These are phyloP conservation scores for Auriscalpium microsporum DNA, from an alignment of 768 basidiomycete genomes.

Conservation along the genomic window DNA sequence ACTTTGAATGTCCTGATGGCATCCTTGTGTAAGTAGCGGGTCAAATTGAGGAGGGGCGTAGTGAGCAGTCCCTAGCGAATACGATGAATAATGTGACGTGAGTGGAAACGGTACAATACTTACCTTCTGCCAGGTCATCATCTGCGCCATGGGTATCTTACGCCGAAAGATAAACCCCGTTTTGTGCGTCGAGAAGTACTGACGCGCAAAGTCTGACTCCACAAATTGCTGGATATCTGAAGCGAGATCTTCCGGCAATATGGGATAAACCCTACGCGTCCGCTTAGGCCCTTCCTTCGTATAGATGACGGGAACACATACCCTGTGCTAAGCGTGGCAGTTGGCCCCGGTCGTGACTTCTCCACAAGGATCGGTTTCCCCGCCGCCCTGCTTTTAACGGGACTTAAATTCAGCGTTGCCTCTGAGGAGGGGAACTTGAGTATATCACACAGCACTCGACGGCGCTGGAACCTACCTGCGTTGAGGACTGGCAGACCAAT, in stretches of 20 bases:
- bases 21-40: constrained; percentile 58
- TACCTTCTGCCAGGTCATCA: constrained; percentile 91
- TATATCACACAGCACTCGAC: background rate
- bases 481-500: constrained; percentile 68
- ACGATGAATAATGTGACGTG: background rate
- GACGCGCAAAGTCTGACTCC: constrained; percentile 74
- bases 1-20: constrained; percentile 83
- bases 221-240: constrained; percentile 84
- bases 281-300: constrained; percentile 1
- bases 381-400: constrained; percentile 55
- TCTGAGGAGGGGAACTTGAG: constrained; percentile 26
- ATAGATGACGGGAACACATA: constrained; percentile 26
- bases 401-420: constrained; percentile 66
- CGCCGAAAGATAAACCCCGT: constrained; percentile 82
- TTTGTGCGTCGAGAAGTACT: constrained; percentile 87
- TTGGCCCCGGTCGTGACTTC: constrained; percentile 14
- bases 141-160: constrained; percentile 70
- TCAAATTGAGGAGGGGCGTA: constrained; percentile 67
- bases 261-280: constrained; percentile 56
- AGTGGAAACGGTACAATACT: background rate
- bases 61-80: constrained; percentile 45
- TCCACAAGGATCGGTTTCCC: constrained; percentile 58
- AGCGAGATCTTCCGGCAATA: constrained; percentile 71
- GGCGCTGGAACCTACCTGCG: constrained; percentile 38
- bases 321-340: constrained; percentile 55